These are phyloP conservation scores for Fusarium xylarioides DNA, from an alignment of 2,329 filamentous ascomycete genomes.

Conservation along the genomic window DNA sequence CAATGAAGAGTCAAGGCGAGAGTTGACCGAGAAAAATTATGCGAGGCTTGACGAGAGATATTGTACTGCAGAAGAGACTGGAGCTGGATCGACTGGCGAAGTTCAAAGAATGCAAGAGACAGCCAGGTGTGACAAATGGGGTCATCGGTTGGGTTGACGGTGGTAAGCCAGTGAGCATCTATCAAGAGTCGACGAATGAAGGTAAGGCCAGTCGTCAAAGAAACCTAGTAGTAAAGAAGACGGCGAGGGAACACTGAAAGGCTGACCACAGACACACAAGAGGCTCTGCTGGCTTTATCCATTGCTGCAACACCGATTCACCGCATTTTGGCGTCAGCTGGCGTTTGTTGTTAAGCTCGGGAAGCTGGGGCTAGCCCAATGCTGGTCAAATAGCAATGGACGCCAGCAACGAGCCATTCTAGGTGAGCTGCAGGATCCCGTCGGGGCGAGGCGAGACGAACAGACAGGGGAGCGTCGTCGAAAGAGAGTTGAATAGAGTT, in stretches of 20 bases:
- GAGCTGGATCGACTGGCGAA: constrained; percentile 23
- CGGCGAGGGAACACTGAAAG: constrained; percentile 9
- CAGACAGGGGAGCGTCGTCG: constrained; percentile 24
- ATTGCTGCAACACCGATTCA: constrained; percentile 37
- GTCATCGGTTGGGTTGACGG: constrained; percentile 31
- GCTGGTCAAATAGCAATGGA: constrained; percentile 30
- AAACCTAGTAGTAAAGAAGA: constrained; percentile 24
- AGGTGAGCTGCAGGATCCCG: constrained; percentile 39
- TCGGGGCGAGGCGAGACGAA: constrained; percentile 31
- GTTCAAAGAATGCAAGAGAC: constrained; percentile 32
- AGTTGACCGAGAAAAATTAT: constrained; percentile 27
- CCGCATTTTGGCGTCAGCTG: constrained; percentile 44
- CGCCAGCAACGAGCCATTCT: constrained; percentile 33
- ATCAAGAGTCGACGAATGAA: constrained; percentile 37
- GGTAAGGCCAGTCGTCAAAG: constrained; percentile 19
- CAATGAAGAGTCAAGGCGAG: constrained; percentile 24
- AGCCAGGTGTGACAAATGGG: constrained; percentile 30
- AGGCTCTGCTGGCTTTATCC: constrained; percentile 29
- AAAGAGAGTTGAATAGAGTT: not conserved
- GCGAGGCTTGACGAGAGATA: constrained; percentile 3
- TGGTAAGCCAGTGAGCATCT: constrained; percentile 36
- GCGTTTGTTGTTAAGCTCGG: constrained; percentile 35
- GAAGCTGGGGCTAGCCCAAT: constrained; percentile 29
- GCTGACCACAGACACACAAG: constrained; percentile 20
- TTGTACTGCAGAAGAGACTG: not conserved